These are phyloP conservation scores for Solioccasus polychromus DNA, from an alignment of 768 basidiomycete genomes.

Conservation along the genomic window DNA sequence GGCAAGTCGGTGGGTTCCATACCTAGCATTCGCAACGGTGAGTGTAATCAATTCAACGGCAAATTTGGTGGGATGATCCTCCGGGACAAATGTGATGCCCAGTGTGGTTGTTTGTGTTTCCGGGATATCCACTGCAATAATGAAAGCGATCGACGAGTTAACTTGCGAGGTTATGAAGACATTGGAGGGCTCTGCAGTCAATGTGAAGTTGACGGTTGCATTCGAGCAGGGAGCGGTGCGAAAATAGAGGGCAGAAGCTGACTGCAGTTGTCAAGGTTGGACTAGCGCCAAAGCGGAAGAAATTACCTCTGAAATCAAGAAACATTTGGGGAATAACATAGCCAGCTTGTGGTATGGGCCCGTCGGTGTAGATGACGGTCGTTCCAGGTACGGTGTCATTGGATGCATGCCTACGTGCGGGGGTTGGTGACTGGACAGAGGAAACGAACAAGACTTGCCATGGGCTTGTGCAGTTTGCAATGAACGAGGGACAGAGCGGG, in stretches of 20 bases:
- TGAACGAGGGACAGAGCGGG: slow-evolving; percentile 17
- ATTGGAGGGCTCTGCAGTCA: slow-evolving; percentile 38
- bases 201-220: slow-evolving; percentile 51
- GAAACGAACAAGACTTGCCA: slow-evolving; percentile 12
- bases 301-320: slow-evolving; percentile 49
- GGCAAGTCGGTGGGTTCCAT: slow-evolving; percentile 1
- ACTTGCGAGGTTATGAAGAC: slow-evolving; percentile 35
- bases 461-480: slow-evolving; percentile 22
- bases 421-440: not conserved
- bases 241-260: slow-evolving; percentile 46
- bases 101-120: slow-evolving; percentile 41
- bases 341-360: slow-evolving; percentile 40
- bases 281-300: not conserved
- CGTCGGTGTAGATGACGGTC: slow-evolving; percentile 35
- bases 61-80: slow-evolving; percentile 28
- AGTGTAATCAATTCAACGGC: slow-evolving; percentile 39
- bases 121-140: slow-evolving; percentile 39
- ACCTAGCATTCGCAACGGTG: slow-evolving; percentile 39
- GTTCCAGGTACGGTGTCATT: slow-evolving; percentile 14
- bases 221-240: slow-evolving; percentile 44
- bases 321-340: slow-evolving; percentile 57
- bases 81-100: slow-evolving; percentile 38
- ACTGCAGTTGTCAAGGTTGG: slow-evolving; percentile 3
- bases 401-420: slow-evolving; percentile 20
- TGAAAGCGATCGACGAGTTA: slow-evolving; percentile 40